Conservation (phyloP, 2,329 filamentous ascomycete genomes). For the Blastomyces percursus region DNA sequence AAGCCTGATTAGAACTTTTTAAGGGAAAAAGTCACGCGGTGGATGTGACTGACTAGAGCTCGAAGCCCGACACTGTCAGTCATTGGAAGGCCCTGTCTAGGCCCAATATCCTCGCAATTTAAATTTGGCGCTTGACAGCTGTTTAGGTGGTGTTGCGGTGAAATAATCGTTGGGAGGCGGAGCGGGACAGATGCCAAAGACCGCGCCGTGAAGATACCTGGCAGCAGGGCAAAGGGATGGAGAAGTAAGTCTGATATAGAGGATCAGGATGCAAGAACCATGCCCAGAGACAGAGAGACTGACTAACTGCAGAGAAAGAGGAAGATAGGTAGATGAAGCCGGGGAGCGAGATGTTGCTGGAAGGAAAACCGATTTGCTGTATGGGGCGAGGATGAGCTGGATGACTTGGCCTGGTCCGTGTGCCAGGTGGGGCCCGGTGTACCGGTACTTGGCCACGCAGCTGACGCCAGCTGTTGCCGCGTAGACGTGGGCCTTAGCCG, state of each 20-base stretch:
- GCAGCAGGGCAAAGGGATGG: neutral
- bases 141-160: neutral
- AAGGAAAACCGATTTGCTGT: too few relatives aligned
- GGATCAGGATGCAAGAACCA: neutral
- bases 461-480: neutral
- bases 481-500: neutral
- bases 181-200: neutral
- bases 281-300: neutral
- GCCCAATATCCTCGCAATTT: neutral
- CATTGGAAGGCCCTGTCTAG: neutral
- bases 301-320: neutral
- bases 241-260: neutral
- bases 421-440: neutral
- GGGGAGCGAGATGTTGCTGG: neutral
- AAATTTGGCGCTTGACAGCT: neutral
- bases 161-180: neutral
- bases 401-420: neutral
- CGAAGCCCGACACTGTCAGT: neutral
- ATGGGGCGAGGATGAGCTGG: neutral
- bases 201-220: too few relatives aligned
- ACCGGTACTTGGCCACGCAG: conserved; percentile 1
- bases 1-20: neutral
- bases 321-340: neutral
- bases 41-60: neutral
- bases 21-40: neutral